Percentiles rank a stretch among this genome's conserved stretches.
These are phyloP conservation scores for Persicaria maculosa DNA, from an alignment of 148 eudicot species.

Conservation along the genomic window DNA sequence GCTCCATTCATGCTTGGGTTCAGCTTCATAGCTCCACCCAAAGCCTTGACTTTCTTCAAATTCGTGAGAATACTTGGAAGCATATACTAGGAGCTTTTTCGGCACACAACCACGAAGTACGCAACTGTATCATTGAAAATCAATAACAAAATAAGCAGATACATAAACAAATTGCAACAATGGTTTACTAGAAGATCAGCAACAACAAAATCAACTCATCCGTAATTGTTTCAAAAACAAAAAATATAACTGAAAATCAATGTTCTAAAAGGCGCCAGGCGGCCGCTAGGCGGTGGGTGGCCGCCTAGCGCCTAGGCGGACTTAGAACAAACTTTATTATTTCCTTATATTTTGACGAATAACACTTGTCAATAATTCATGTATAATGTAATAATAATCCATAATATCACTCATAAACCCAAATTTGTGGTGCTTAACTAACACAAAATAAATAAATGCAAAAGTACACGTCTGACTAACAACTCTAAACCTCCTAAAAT, in stretches of 20 bases:
- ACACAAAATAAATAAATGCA: too few species aligned
- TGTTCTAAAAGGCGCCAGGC: too few species aligned
- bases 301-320: too few species aligned
- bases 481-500: too few species aligned
- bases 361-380: too few species aligned
- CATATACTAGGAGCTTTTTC: constrained; percentile 82
- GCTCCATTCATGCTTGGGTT: constrained; percentile 96
- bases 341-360: too few species aligned
- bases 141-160: neutral
- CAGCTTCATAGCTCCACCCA: constrained; percentile 89
- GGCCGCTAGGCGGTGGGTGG: too few species aligned
- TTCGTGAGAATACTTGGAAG: constrained; percentile 89
- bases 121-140: constrained; percentile 44
- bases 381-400: too few species aligned
- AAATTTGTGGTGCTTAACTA: too few species aligned
- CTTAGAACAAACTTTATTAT: too few species aligned
- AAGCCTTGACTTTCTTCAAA: constrained; percentile 92
- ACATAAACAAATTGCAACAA: neutral
- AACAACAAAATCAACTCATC: neutral
- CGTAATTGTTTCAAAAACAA: neutral
- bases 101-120: constrained; percentile 99
- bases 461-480: too few species aligned
- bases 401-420: too few species aligned
- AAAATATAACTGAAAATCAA: neutral
- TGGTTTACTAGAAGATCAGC: neutral